Percentiles rank a stretch among this genome's conserved stretches.
These are phyloP conservation scores for Phoma sp. DNA, from an alignment of 2,329 filamentous ascomycete genomes.

Conservation along the genomic window DNA sequence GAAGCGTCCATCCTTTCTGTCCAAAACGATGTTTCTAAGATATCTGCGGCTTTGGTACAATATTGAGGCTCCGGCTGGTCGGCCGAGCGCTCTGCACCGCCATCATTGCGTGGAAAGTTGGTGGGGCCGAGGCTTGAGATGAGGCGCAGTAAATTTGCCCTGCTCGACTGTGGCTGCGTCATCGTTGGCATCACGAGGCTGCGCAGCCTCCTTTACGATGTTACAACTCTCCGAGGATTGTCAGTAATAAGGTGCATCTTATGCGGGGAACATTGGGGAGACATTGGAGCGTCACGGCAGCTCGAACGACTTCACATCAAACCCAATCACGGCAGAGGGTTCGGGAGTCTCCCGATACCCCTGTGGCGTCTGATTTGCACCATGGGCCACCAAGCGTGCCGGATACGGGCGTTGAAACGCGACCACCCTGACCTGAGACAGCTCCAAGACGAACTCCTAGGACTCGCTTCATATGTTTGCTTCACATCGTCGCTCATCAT, in stretches of 20 bases:
- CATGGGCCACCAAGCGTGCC: constrained; percentile 25
- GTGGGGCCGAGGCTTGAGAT: constrained; percentile 17
- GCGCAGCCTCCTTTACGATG: constrained; percentile 6
- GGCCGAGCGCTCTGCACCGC: constrained; percentile 7
- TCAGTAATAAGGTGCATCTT: constrained; percentile 13
- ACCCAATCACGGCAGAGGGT: constrained; percentile 23
- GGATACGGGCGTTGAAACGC: constrained; percentile 46
- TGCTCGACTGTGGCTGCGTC: constrained; percentile 25
- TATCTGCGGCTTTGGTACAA: background rate
- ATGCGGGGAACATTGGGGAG: constrained; percentile 27
- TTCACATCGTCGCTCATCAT: constrained; percentile 24
- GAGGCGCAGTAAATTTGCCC: constrained; percentile 27
- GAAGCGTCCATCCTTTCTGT: background rate
- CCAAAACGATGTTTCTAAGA: background rate
- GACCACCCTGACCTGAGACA: constrained; percentile 43
- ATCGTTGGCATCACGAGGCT: constrained; percentile 16
- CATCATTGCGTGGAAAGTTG: constrained; percentile 4
- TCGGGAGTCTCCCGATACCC: constrained; percentile 33
- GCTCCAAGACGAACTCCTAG: constrained; percentile 38
- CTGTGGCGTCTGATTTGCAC: constrained; percentile 37
- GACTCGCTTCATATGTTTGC: constrained; percentile 32
- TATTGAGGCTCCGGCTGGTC: background rate
- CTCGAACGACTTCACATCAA: constrained; percentile 7
- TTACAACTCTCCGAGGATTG: background rate
- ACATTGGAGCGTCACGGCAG: constrained; percentile 6